Conservation (phyloP, 306 rosid genomes). For the Dalbergia cochinchinensis region DNA sequence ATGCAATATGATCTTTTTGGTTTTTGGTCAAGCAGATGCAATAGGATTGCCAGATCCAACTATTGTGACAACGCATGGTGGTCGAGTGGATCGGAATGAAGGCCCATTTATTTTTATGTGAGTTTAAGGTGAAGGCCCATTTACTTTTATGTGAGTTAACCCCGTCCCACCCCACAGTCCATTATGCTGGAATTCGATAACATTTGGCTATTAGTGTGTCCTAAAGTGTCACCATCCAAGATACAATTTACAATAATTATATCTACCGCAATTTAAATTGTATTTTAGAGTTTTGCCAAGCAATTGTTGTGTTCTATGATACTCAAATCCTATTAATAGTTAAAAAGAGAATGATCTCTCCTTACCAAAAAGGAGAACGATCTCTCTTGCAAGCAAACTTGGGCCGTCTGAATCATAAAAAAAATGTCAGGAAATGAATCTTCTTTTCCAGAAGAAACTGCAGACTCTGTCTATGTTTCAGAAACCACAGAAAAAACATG, state of each 20-base stretch:
- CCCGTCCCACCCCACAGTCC: background rate
- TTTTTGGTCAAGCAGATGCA: background rate
- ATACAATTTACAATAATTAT: too few relatives aligned
- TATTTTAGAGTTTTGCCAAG: too few relatives aligned
- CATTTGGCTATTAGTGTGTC: background rate
- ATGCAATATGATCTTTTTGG: too few relatives aligned
- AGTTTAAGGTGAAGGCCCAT: background rate
- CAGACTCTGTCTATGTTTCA: constrained; percentile 49
- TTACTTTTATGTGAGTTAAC: too few relatives aligned
- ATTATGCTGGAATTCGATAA: background rate
- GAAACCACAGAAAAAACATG: constrained; percentile 56
- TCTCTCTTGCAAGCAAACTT: constrained; percentile 32
- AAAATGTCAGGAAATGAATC: constrained; percentile 61
- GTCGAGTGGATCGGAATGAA: background rate
- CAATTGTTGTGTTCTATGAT: too few relatives aligned
- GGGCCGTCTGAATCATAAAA: constrained; percentile 76
- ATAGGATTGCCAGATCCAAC: background rate
- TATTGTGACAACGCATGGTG: background rate
- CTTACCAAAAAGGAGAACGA: too few relatives aligned
- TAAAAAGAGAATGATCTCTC: too few relatives aligned
- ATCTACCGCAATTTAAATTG: too few relatives aligned
- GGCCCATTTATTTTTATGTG: background rate
- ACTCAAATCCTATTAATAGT: too few relatives aligned
- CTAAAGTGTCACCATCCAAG: too few relatives aligned
- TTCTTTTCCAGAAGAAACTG: constrained; percentile 49